phyloP scores from a whole-genome alignment of 169 alveolate genomes.

The Cryptosporidium sp. region DNA sequence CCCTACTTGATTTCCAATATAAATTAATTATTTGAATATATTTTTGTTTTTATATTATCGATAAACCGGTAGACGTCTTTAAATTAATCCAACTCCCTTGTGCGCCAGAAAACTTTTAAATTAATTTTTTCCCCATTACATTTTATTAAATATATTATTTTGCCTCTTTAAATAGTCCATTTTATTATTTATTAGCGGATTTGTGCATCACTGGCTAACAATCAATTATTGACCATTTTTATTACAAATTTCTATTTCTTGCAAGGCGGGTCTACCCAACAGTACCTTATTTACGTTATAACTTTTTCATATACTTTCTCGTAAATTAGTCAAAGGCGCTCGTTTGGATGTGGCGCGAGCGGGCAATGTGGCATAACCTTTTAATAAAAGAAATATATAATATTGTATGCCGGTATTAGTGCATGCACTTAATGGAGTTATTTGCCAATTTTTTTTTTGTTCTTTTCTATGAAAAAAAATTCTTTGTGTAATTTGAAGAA shows the following conservation, averaged over 20 bases:
- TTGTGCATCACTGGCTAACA: not conserved
- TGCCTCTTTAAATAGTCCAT: not conserved
- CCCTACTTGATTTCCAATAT: not conserved
- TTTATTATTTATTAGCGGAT: not conserved
- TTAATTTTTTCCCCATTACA: not conserved
- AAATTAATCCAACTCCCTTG: conserved; percentile 1
- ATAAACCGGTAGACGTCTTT: conserved; percentile 18
- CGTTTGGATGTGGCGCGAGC: not conserved
- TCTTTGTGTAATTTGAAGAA: no score
- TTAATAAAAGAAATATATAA: no score
- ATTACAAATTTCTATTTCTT: not conserved
- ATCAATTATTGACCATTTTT: not conserved
- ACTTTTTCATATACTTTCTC: not conserved
- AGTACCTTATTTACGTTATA: not conserved
- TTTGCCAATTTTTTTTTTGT: no score
- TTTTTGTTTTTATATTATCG: not conserved
- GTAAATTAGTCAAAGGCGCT: not conserved
- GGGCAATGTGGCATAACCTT: no score
- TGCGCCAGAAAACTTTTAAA: conserved; percentile 9
- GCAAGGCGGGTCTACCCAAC: not conserved
- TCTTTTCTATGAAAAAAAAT: no score
- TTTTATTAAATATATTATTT: not conserved
- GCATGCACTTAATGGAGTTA: no score
- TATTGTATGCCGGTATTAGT: no score
- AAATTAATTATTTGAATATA: not conserved